A percentile compares a stretch with the other conserved stretches of the same genome.
These are phyloP conservation scores for Eucalyptus curtisii DNA, from an alignment of 345 rosid genomes.

Conservation along the genomic window DNA sequence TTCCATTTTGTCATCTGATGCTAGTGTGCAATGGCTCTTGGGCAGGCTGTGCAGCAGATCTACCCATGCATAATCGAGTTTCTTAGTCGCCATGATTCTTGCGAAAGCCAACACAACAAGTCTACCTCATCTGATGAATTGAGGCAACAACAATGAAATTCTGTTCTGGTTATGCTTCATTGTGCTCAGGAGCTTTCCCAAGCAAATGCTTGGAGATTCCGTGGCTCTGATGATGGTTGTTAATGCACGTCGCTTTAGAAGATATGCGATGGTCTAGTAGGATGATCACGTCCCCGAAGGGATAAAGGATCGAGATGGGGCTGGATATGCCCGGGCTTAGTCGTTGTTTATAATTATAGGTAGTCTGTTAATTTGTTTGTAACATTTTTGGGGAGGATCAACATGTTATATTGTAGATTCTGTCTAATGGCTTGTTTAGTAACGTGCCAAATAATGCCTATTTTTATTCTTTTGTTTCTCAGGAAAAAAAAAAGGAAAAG, in stretches of 20 bases:
- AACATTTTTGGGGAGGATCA: background rate
- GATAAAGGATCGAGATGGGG: background rate
- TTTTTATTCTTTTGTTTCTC: no score
- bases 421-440: background rate
- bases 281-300: background rate
- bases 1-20: background rate
- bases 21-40: background rate
- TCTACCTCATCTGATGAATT: background rate
- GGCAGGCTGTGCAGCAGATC: slow-evolving; percentile 87
- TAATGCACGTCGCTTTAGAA: background rate
- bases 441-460: fast-evolving
- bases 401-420: background rate
- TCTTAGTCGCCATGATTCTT: slow-evolving; percentile 39
- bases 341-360: background rate
- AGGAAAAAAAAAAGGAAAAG: no score
- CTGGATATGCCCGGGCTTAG: background rate
- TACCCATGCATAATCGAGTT: slow-evolving; percentile 76
- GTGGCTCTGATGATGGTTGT: background rate
- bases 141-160: background rate
- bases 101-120: background rate
- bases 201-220: background rate
- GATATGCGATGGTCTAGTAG: background rate
- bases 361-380: background rate
- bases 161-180: background rate
- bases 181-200: background rate